Percentiles rank a stretch among this genome's conserved stretches.
phyloP scores from a whole-genome alignment of 805 yeast genomes.

The Sungouiella thailandica region DNA sequence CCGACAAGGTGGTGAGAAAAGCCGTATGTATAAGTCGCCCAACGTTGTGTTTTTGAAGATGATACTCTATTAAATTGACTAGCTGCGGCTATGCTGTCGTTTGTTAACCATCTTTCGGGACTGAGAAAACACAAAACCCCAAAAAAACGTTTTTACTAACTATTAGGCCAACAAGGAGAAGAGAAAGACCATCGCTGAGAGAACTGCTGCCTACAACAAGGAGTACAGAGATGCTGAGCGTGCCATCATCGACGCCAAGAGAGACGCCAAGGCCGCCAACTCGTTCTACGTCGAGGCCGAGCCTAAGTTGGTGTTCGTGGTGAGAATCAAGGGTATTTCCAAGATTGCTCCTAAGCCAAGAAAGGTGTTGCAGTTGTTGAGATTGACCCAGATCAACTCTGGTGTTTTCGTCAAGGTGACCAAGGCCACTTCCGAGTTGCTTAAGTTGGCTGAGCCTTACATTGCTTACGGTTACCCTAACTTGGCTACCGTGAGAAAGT shows the following conservation, averaged over 20 bases:
- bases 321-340: constrained; percentile 99
- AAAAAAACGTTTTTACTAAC: constrained; percentile 26
- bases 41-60: constrained; percentile 40
- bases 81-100: constrained; percentile 69
- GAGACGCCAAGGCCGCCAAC: constrained; percentile 92
- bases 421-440: constrained; percentile 91
- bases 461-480: constrained; percentile 97
- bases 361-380: constrained; percentile 91
- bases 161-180: constrained; percentile 40
- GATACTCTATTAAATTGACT: constrained; percentile 52
- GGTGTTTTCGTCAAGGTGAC: constrained; percentile 94
- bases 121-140: constrained; percentile 41
- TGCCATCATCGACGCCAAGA: constrained; percentile 79
- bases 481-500: constrained; percentile 84
- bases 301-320: constrained; percentile 89
- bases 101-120: constrained; percentile 86
- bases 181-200: constrained; percentile 74
- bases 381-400: constrained; percentile 90
- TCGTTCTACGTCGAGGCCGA: constrained; percentile 94
- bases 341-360: constrained; percentile 99
- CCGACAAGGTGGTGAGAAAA: constrained; percentile 72
- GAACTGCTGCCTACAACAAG: constrained; percentile 95
- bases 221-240: constrained; percentile 93
- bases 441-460: constrained; percentile 93
- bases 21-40: constrained; percentile 55